These are phyloP conservation scores for Pleurotus ostreatus DNA, from an alignment of 768 basidiomycete genomes.

Conservation along the genomic window DNA sequence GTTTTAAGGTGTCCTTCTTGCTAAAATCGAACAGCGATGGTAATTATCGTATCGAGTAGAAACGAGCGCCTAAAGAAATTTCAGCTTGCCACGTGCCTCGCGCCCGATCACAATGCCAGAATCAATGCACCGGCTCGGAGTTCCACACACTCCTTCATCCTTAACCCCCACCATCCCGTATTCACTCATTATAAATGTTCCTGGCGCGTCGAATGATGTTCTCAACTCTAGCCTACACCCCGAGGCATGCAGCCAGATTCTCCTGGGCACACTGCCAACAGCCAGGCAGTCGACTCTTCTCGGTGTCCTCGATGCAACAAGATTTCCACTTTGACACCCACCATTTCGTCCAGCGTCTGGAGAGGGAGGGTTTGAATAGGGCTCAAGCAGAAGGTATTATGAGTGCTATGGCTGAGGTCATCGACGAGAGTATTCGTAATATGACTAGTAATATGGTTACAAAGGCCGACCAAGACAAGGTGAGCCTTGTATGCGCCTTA, in stretches of 20 bases:
- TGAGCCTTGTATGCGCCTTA: conserved; percentile 23
- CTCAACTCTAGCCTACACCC: no score
- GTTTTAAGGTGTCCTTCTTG: not conserved
- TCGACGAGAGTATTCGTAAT: conserved; percentile 93
- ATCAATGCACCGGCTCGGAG: no score
- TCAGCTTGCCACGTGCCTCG: not conserved
- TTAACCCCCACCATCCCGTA: not conserved
- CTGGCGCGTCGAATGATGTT: no score
- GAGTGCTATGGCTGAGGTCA: conserved; percentile 94
- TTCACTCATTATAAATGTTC: not conserved
- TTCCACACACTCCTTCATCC: no score
- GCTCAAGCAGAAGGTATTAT: conserved; percentile 96
- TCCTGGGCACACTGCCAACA: not conserved
- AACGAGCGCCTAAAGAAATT: conserved; percentile 1
- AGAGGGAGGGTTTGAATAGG: conserved; percentile 83
- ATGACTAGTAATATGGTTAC: conserved; percentile 97
- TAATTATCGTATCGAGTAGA: not conserved
- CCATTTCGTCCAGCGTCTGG: conserved; percentile 87
- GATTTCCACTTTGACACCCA: conserved; percentile 95
- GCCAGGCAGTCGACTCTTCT: conserved; percentile 16
- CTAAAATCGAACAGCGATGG: not conserved
- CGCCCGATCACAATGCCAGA: no score
- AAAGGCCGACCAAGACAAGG: conserved; percentile 96
- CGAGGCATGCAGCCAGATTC: not conserved
- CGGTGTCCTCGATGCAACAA: conserved; percentile 18